Conservation (phyloP, 805 yeast genomes). For the Wickerhamomyces chaumierensis region DNA sequence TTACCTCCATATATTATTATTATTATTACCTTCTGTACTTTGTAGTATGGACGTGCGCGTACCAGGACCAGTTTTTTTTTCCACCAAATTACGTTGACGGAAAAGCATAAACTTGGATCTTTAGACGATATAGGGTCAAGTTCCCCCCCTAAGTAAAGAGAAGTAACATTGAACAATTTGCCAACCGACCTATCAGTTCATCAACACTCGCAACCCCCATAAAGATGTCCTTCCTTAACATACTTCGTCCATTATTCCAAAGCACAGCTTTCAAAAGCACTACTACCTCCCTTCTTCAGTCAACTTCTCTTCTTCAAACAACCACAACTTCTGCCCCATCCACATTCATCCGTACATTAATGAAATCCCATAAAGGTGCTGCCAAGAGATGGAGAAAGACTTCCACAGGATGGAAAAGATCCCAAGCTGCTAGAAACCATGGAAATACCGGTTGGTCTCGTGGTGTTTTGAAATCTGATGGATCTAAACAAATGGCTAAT, state of each 20-base stretch:
- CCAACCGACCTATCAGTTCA: not conserved
- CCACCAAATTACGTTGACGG: no score
- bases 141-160: no score
- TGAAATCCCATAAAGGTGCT: constrained; percentile 80
- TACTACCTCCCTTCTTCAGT: not conserved
- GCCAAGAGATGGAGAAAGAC: constrained; percentile 80
- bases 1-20: no score
- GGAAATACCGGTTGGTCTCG: constrained; percentile 86
- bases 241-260: not conserved
- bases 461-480: constrained; percentile 44
- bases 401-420: constrained; percentile 52
- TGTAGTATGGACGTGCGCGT: not conserved
- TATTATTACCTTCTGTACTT: no score
- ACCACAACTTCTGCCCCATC: constrained; percentile 1
- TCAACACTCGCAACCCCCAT: constrained; percentile 1
- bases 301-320: not conserved
- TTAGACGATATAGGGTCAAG: no score
- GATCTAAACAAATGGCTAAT: constrained; percentile 46
- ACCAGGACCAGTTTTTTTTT: not conserved
- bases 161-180: not conserved
- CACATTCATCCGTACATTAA: constrained; percentile 23
- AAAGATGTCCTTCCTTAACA: constrained; percentile 1
- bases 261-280: not conserved
- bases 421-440: constrained; percentile 77
- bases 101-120: no score